Base-by-base conservation (phyloP, 768 basidiomycete genomes). In the Lepiota brunneoincarnata region DNA sequence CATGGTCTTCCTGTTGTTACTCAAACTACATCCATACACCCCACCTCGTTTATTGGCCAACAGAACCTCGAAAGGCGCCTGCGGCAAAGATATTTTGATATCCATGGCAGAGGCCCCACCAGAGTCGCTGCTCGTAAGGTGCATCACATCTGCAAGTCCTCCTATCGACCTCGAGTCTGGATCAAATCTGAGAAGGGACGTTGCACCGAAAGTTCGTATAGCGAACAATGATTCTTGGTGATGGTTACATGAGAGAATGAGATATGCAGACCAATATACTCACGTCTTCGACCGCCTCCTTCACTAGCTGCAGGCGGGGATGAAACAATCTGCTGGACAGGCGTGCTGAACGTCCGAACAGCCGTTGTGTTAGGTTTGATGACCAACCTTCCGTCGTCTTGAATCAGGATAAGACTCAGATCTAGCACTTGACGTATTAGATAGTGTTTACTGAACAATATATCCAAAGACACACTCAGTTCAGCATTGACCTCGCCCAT, bases 301-400 rank as follows among this genome's bases (percentile, higher is more conserved):
- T 34, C 23, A 18, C 20, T 5, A 9, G 4, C 28, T 39, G 35
- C 17, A 21, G 21, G 2, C 11, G 62, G 58, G 2, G 75, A 70
- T n/a, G 75, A 62, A 4, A 69, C 66, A 43, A 91, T 71, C 59
- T 91, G 89, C 49, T 75, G 74, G 49, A 92, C 87, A 11, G 89
- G 87, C 2, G 88, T 89, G 17, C 77, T 68, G 56, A 89, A 89
- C 2, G 69, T 68, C 55, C 70, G 69, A 5, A 72, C 63, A 4
- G 83, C 72, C 4, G 58, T 67, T 2, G 72, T 72, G 38, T 64
- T 65, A 2, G 84, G 77, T 37, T 65, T 75, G 41, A 79, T 76
- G 21, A 61, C 42, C 15, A 72, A 57, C 6, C 40, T 57, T 6
- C 64, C 59, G 21, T 58, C 61, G 40, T 60, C 63, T 37, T 68